Evolutionary conservation across 495 filamentous ascomycete genomes (phyloP), one percentile per base, ranked within the genome.

Genomic region (Aspergillus hancockii): DNA sequence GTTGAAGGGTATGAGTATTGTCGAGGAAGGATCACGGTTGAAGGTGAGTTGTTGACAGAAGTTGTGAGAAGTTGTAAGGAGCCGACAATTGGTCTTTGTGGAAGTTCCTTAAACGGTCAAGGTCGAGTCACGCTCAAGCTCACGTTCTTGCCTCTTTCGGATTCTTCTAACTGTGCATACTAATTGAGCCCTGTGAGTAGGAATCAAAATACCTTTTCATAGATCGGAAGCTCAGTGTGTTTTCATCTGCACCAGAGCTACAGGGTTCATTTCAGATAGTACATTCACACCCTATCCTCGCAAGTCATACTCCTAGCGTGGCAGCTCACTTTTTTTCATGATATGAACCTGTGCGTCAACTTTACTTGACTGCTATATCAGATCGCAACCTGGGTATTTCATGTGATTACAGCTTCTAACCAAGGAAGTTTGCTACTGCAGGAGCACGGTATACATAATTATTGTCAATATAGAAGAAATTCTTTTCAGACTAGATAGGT

Each of bases 131-230:
- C 38, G 14, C 10, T 36, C 31, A 53, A 1, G 9, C n/a, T 32
- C 51, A 53, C 49, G 18, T 32, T 53, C 41, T 45, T 45, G 41
- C 41, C 43, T 47, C 43, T 22, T 47, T 47, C 18, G 43, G 18
- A 47, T 9, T 40, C 12, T 9, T 40, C 10, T 40, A 10, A 4
- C 36, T n/a, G n/a, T 12, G 16, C 3, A 40, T 3, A 40, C 36
- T n/a, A n/a, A n/a, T n/a, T n/a, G 3, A 40, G 25, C 25, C 25
- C 25, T 28, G 7, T 28, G 25, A 28, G 25, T 28, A 28, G 25
- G 25, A 3, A 28, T 28, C 25, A 28, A 28, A 28, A 28, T 28
- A 28, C 25, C 25, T 28, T 28, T 28, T 28, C 25, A 28, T 3
- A 28, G 25, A n/a, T n/a, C n/a, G n/a, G n/a, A 7, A 28, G 7